These are phyloP conservation scores for Yueomyces sinensis DNA, from an alignment of 805 yeast genomes.

Conservation along the genomic window DNA sequence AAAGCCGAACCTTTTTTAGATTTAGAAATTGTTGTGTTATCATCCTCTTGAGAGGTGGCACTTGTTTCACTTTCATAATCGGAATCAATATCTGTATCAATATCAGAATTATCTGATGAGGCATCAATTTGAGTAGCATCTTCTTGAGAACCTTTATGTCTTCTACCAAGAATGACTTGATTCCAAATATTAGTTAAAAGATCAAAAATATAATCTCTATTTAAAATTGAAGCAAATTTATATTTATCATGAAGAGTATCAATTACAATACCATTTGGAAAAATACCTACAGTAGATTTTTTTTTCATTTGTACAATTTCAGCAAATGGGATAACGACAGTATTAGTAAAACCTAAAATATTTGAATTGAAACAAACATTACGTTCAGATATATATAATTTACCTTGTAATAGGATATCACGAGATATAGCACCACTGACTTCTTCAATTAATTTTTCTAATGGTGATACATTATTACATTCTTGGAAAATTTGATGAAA, in stretches of 20 bases:
- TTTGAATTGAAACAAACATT: constrained; percentile 53
- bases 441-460: constrained; percentile 46
- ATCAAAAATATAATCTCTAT: constrained; percentile 40
- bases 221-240: constrained; percentile 50
- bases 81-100: neutral
- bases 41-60: neutral
- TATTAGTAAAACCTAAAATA: constrained; percentile 54
- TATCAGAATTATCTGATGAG: neutral
- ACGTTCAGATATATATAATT: constrained; percentile 42
- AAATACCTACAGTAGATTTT: constrained; percentile 49
- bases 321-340: constrained; percentile 41
- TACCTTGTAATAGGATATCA: constrained; percentile 61
- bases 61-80: neutral
- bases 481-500: constrained; percentile 48
- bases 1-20: neutral
- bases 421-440: constrained; percentile 52
- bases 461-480: constrained; percentile 25
- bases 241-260: constrained; percentile 50
- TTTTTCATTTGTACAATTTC: constrained; percentile 55
- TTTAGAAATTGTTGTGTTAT: neutral
- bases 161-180: constrained; percentile 22
- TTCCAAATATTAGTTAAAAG: constrained; percentile 53
- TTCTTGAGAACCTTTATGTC: constrained; percentile 16
- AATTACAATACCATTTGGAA: constrained; percentile 56
- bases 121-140: constrained; percentile 8